These are phyloP conservation scores for Macaranga tanarius DNA, from an alignment of 441 rosid genomes.

Conservation along the genomic window DNA sequence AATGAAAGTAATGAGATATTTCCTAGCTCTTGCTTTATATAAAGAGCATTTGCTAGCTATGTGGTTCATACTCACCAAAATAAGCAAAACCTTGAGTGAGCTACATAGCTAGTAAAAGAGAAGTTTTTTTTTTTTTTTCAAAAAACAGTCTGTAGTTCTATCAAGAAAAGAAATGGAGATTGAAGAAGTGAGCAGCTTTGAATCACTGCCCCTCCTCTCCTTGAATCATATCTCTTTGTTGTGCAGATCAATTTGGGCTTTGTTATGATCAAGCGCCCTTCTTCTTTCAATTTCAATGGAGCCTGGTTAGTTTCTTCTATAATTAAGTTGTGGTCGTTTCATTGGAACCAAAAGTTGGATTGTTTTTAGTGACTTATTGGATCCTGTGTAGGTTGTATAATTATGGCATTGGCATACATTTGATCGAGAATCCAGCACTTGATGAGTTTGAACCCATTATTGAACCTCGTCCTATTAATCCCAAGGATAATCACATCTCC, in stretches of 20 bases:
- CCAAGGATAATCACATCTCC: conserved; percentile 70
- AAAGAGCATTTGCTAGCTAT: conserved; percentile 19
- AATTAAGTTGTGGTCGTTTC: background rate
- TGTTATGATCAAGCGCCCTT: conserved; percentile 62
- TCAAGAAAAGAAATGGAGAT: conserved; percentile 29
- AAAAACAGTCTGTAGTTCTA: background rate
- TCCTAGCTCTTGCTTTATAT: conserved; percentile 25
- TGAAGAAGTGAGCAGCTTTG: conserved; percentile 41
- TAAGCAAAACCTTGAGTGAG: background rate
- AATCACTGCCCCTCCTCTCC: conserved; percentile 56
- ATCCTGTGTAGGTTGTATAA: conserved; percentile 47
- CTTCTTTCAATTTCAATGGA: conserved; percentile 75
- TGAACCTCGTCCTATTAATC: conserved; percentile 56
- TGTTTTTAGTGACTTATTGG: background rate
- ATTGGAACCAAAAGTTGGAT: background rate
- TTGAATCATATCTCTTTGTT: conserved; percentile 56
- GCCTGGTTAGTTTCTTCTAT: conserved; percentile 48
- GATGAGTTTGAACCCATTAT: conserved; percentile 36
- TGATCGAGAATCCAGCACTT: conserved; percentile 59
- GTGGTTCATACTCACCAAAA: conserved; percentile 1
- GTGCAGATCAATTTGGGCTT: conserved; percentile 67
- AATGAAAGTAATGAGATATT: conserved; percentile 12
- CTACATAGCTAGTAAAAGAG: background rate
- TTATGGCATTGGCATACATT: conserved; percentile 65
- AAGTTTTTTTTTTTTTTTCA: too few species aligned